phyloP scores from a whole-genome alignment of 805 yeast species.

The Torulaspora gathmanii region DNA sequence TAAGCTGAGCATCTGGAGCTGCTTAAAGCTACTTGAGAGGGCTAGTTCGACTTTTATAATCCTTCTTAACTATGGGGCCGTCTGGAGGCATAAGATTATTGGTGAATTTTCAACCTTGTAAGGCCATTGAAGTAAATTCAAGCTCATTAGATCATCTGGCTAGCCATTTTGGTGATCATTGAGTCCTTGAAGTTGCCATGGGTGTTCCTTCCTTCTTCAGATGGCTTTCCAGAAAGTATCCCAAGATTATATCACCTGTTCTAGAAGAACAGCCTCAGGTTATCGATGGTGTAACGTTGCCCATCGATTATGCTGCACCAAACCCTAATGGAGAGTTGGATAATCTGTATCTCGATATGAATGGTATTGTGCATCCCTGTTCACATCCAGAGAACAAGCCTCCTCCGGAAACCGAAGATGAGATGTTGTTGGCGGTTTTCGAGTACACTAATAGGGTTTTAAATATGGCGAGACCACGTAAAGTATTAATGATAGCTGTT shows the following conservation, averaged over 20 bases:
- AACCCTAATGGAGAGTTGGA: conserved; percentile 96
- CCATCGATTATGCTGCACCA: conserved; percentile 63
- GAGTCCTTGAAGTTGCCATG: conserved; percentile 39
- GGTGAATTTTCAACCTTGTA: conserved; percentile 2
- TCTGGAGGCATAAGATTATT: conserved; percentile 1
- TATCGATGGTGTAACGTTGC: conserved; percentile 59
- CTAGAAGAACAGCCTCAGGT: conserved; percentile 61
- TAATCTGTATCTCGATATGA: conserved; percentile 93
- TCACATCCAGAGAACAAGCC: conserved; percentile 97
- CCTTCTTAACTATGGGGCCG: neutral
- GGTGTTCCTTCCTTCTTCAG: conserved; percentile 98
- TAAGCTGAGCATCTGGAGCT: no score
- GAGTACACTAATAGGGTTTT: conserved; percentile 88
- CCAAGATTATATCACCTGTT: conserved; percentile 89
- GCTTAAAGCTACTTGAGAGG: no score
- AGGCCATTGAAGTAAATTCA: neutral
- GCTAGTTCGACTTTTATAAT: no score
- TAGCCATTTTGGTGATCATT: neutral
- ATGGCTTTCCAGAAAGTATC: conserved; percentile 91
- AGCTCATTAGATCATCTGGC: neutral
- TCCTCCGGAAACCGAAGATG: conserved; percentile 94
- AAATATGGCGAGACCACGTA: conserved; percentile 91
- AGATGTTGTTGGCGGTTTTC: conserved; percentile 92
- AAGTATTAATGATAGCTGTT: conserved; percentile 88
- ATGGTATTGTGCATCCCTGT: conserved; percentile 98